Evolutionary conservation across 768 basidiomycete species (phyloP), one percentile per base, ranked within the genome.

Genomic region (Termitomyces sp.): DNA sequence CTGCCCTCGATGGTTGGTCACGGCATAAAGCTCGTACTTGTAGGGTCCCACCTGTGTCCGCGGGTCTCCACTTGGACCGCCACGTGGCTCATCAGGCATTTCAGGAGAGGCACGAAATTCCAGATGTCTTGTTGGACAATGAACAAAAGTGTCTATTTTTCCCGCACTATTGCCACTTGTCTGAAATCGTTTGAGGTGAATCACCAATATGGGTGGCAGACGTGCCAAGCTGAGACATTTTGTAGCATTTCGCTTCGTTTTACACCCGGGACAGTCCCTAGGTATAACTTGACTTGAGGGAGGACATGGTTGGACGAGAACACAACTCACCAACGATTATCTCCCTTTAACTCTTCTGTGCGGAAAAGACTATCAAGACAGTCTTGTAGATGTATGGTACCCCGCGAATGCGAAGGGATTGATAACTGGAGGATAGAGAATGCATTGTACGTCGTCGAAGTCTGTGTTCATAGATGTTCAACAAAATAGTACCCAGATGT

Each of bases 191-290:
- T 97, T 97, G 43, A 97, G 79, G 67, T 95, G 93, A 63, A 97
- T 92, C 64, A 97, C 77, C 16, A 99, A 80, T 41, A 99, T 86
- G 0, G 96, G 95, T 0, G 96, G 96, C 12, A 98, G 80, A 18
- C 97, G 91, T 4, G 96, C 91, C 30, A 99, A 80, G 0, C 94
- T 91, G 5, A 99, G 82, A 23, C 82, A 85, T 71, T 98, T 97
- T 23, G 87, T 82, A 12, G 96, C 94, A 59, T 84, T 85, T 51
- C 95, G 87, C 58, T 95, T 85, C 35, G 81, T 77, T 79, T 95
- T 98, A 81, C 96, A 99, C 60, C 86, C 82, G 1, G 97, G 95
- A 69, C 96, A 99, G 72, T 95, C 89, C 95, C 94, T 96, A 61
- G 5, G 60, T 28, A 43, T 41, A 20, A 20, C 2, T 28, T 56